Percentiles rank a stretch among this genome's conserved stretches.
Conservation (phyloP, 2,329 filamentous ascomycete species). For the Aspergillus quadrilineatus region DNA sequence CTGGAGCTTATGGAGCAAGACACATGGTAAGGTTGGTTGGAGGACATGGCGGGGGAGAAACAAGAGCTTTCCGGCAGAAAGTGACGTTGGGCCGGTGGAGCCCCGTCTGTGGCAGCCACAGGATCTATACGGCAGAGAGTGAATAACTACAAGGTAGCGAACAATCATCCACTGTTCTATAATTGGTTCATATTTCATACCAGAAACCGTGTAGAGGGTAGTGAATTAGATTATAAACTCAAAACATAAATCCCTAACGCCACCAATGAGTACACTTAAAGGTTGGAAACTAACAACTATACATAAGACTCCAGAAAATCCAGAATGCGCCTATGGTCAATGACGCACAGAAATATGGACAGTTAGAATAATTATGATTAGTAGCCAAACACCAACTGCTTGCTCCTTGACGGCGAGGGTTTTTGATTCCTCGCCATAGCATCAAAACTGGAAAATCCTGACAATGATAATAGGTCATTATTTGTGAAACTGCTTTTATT, state of each 20-base stretch:
- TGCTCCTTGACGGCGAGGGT: neutral
- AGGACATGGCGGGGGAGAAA: neutral
- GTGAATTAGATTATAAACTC: neutral
- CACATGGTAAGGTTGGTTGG: neutral
- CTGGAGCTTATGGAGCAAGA: neutral
- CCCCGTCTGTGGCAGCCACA: neutral
- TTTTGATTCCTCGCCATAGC: neutral
- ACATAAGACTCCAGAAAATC: neutral
- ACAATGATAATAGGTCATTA: neutral
- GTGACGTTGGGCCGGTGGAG: conserved; percentile 10
- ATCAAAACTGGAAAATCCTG: neutral
- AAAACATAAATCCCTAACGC: neutral
- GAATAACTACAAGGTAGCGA: neutral
- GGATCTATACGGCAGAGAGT: neutral
- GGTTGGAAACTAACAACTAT: neutral
- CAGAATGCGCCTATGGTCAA: neutral
- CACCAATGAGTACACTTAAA: neutral
- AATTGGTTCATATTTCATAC: no score
- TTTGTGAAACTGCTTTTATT: conserved; percentile 1
- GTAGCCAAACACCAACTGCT: neutral
- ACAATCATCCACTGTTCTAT: no score
- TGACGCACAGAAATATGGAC: neutral
- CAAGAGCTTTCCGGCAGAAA: conserved; percentile 7
- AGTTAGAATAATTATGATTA: neutral
- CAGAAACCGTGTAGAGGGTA: no score